These are phyloP conservation scores for Exophiala aquamarina DNA, from an alignment of 2,329 filamentous ascomycete genomes.

Conservation along the genomic window DNA sequence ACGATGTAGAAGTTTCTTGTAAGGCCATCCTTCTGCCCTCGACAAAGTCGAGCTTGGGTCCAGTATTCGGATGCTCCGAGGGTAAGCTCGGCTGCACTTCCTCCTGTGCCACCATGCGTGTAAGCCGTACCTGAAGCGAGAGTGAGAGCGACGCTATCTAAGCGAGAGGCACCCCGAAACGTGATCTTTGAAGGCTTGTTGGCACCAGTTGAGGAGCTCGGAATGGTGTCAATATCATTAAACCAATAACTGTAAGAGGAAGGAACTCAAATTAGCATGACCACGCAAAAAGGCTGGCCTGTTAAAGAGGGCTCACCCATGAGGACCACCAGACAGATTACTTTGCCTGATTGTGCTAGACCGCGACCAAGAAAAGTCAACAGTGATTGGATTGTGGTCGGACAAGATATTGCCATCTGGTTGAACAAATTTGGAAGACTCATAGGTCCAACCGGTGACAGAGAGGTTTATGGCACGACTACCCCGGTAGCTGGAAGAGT, in stretches of 20 bases:
- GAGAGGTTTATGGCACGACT: slow-evolving; percentile 57
- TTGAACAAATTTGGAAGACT: slow-evolving; percentile 57
- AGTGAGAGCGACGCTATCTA: slow-evolving; percentile 53
- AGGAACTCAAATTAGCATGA: too few relatives aligned
- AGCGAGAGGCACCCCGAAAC: slow-evolving; percentile 49
- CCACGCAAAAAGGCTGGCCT: too few relatives aligned
- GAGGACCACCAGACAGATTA: slow-evolving; percentile 1
- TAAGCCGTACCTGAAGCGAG: slow-evolving; percentile 51
- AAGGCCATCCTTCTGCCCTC: slow-evolving; percentile 45
- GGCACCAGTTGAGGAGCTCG: not conserved
- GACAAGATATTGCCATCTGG: slow-evolving; percentile 57
- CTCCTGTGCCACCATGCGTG: slow-evolving; percentile 56
- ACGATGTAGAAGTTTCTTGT: slow-evolving; percentile 59
- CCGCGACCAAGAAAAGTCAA: slow-evolving; percentile 11
- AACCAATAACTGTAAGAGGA: not conserved
- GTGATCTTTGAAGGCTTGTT: slow-evolving; percentile 31
- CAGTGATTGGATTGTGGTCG: slow-evolving; percentile 63
- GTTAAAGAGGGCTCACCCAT: not conserved
- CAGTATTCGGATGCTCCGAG: slow-evolving; percentile 52
- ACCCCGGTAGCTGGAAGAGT: slow-evolving; percentile 13
- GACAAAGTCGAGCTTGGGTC: slow-evolving; percentile 51
- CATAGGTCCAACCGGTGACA: slow-evolving; percentile 50
- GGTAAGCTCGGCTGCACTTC: slow-evolving; percentile 42
- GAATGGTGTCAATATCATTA: slow-evolving; percentile 13
- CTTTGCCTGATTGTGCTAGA: not conserved